Percentiles rank a stretch among this genome's conserved stretches.
phyloP scores from a whole-genome alignment of 371 early-diverging fungal genomes.

The Actinomortierella ambigua region DNA sequence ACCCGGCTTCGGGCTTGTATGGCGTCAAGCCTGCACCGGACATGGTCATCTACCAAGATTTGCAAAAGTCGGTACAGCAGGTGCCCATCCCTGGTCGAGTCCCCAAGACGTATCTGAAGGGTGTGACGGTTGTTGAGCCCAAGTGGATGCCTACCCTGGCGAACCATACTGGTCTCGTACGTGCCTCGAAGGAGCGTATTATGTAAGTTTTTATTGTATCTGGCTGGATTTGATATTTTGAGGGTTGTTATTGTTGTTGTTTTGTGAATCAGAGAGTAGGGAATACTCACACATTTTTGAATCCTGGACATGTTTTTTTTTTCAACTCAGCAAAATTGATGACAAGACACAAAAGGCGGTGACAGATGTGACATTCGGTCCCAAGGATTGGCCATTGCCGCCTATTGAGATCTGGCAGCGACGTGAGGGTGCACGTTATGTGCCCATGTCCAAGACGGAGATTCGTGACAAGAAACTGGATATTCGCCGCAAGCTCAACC shows the following conservation, averaged over 20 bases:
- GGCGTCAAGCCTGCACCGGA: constrained; percentile 74
- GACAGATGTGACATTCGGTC: constrained; percentile 70
- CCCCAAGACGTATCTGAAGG: constrained; percentile 74
- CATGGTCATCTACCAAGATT: constrained; percentile 77
- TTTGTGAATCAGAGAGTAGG: too few relatives aligned
- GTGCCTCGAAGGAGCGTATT: constrained; percentile 69
- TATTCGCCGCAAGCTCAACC: constrained; percentile 44
- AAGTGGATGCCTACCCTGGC: constrained; percentile 76
- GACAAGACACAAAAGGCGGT: constrained; percentile 71
- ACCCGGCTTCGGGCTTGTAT: constrained; percentile 70
- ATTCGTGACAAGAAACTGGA: constrained; percentile 42
- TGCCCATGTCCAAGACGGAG: constrained; percentile 45
- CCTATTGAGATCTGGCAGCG: constrained; percentile 71
- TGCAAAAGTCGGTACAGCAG: constrained; percentile 48
- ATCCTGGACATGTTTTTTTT: background rate
- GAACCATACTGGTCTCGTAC: constrained; percentile 67
- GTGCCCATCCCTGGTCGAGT: constrained; percentile 45
- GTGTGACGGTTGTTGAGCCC: constrained; percentile 77
- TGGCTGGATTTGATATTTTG: background rate
- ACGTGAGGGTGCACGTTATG: constrained; percentile 72
- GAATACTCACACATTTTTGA: too few relatives aligned
- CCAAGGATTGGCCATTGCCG: constrained; percentile 77
- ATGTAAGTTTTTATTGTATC: constrained; percentile 54
- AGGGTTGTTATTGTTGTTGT: background rate
- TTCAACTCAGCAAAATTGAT: constrained; percentile 56